Conservation (phyloP, 1,284 basidiomycete species). For the Sanghuangporus baumii region DNA sequence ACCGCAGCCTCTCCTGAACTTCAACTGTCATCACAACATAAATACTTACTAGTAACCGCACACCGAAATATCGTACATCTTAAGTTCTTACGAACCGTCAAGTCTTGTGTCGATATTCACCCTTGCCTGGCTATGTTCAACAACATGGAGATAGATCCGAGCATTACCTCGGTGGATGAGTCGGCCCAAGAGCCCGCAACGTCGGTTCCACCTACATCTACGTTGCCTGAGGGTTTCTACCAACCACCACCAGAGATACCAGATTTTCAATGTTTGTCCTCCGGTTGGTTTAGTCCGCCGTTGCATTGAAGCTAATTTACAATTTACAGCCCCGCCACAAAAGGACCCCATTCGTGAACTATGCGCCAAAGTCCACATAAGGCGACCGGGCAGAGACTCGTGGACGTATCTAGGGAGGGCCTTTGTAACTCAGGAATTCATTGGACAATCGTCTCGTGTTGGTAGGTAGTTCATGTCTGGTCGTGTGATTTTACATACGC, state of each 20-base stretch:
- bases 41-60: no score
- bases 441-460: slow-evolving; percentile 67
- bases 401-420: slow-evolving; percentile 77
- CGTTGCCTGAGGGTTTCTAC: slow-evolving; percentile 5
- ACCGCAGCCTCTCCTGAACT: neutral
- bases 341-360: slow-evolving; percentile 66
- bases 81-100: neutral
- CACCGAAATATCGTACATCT: neutral
- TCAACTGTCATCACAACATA: neutral
- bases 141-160: slow-evolving; percentile 15
- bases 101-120: neutral
- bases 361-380: slow-evolving; percentile 77
- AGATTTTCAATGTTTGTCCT: slow-evolving; percentile 7
- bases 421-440: slow-evolving; percentile 63
- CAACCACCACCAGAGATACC: slow-evolving; percentile 6
- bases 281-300: slow-evolving; percentile 4
- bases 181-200: slow-evolving; percentile 12
- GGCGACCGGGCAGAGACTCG: slow-evolving; percentile 69
- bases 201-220: neutral
- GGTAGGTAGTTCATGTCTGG: slow-evolving; percentile 39
- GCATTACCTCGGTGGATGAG: slow-evolving; percentile 1
- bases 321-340: slow-evolving; percentile 21
- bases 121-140: neutral
- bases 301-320: slow-evolving; percentile 25
- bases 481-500: neutral